Evolutionary conservation across 179 eudicot species (phyloP).

Genomic region (Silene coronaria): DNA sequence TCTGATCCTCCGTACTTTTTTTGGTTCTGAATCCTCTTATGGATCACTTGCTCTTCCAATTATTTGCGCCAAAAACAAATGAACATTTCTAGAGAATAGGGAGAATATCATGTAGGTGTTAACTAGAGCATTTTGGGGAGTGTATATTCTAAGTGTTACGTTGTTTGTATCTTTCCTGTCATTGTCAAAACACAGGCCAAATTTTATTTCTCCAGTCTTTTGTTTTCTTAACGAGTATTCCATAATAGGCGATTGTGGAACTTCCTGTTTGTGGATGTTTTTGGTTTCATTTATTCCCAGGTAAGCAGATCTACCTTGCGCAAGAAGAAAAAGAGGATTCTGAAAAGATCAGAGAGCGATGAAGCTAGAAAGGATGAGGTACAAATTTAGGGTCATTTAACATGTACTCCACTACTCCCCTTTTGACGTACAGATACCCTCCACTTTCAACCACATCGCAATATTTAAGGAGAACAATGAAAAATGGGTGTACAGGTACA

Average conservation of each 20-base stretch:
- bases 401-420: neutral
- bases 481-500: neutral
- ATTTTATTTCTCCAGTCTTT: neutral
- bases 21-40: too few species aligned
- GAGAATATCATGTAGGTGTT: too few species aligned
- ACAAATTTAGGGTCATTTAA: neutral
- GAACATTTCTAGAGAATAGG: too few species aligned
- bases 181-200: neutral
- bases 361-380: constrained; percentile 33
- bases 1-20: too few species aligned
- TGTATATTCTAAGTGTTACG: neutral
- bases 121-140: neutral
- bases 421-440: neutral
- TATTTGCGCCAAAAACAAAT: too few species aligned
- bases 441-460: neutral
- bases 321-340: constrained; percentile 41
- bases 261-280: neutral
- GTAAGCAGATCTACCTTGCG: constrained; percentile 50
- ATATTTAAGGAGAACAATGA: neutral
- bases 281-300: constrained; percentile 16
- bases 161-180: neutral
- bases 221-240: neutral
- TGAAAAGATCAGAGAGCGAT: constrained; percentile 15
- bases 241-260: too few species aligned
- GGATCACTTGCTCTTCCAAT: too few species aligned